Base-by-base conservation (phyloP, 1,284 basidiomycete species). In the Sphagnurus paluster region DNA sequence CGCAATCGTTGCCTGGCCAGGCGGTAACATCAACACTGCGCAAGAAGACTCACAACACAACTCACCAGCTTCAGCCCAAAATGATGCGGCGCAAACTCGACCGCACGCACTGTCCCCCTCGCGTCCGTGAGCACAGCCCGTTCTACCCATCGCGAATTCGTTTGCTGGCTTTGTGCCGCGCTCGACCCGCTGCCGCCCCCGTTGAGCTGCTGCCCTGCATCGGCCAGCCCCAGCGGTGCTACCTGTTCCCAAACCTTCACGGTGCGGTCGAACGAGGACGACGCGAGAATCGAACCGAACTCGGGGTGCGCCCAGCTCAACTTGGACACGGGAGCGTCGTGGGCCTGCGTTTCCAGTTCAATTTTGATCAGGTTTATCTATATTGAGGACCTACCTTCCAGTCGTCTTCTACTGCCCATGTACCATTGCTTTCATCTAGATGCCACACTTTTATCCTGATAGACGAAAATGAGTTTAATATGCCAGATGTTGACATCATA, bases 281-380 rank as follows among this genome's bases (percentile, higher is more conserved):
- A 91, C 0, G 91, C 91, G 44, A 96, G 72, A 44, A 96, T 78
- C 1, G 82, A 80, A 8, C 92, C 93, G 54, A 92, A 93, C 63
- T 93, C 84, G 5, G 93, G 92, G 60, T 94, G 91, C 2, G 90
- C 90, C 86, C 92, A 96, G 44, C 79, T 80, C n/a, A 95, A 58
- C 63, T 80, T 84, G 6, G 90, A 80, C 30, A 94, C 75, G 0
- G 92, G 82, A 8, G 92, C 92, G 58, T 93, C 91, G 64, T 95
- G 93, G 11, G 93, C 93, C 90, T 94, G 16, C 8, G 26, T 29
- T 33, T 36, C n/a, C 29, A 11, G 26, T 16, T 35, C 9, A 20
- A n/a, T 25, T 39, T 58, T 14, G 2, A 33, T 10, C 2, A n/a
- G 7, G 17, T n/a, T 33, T 26, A 7, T 11, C 3, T 8, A n/a